A percentile compares a stretch with the other conserved stretches of the same genome.
Evolutionary conservation across 164 flowering plant species (phyloP).

Genomic region (Aristolochia californica): DNA sequence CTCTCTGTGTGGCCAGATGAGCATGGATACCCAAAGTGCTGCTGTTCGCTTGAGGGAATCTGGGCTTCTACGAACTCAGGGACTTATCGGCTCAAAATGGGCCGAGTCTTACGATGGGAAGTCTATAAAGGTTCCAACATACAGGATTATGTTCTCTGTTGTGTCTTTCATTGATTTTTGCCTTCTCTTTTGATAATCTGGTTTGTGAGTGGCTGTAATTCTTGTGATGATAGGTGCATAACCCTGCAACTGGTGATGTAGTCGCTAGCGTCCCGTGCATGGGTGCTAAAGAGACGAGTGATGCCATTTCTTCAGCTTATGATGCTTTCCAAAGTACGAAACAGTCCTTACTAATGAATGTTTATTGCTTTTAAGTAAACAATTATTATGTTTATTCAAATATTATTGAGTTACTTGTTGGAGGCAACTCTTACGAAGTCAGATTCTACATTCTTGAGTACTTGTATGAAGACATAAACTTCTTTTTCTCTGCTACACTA

Average conservation of each 20-base stretch:
- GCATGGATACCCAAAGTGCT: conserved; percentile 36
- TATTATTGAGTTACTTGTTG: too few species aligned
- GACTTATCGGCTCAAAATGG: conserved; percentile 90
- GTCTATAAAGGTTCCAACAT: conserved; percentile 46
- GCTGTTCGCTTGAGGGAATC: conserved; percentile 32
- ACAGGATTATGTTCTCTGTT: too few species aligned
- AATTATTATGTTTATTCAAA: background rate
- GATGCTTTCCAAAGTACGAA: conserved; percentile 61
- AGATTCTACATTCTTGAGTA: too few species aligned
- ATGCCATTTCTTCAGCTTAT: conserved; percentile 82
- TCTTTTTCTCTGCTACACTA: too few species aligned
- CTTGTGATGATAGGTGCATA: conserved; percentile 47
- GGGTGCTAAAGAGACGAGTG: conserved; percentile 80
- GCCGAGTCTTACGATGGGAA: conserved; percentile 68
- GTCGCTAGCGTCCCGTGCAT: conserved; percentile 71
- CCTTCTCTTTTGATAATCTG: background rate
- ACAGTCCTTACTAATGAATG: background rate
- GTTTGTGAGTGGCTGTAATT: background rate
- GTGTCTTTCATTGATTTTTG: conserved; percentile 1
- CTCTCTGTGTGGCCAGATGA: conserved; percentile 31
- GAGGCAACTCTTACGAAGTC: too few species aligned
- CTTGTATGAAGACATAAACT: too few species aligned
- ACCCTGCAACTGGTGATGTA: conserved; percentile 88
- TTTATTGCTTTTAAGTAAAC: background rate
- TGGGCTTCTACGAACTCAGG: conserved; percentile 56